These are phyloP conservation scores for Pleurotus giganteus DNA, from an alignment of 768 basidiomycete species.

Conservation along the genomic window DNA sequence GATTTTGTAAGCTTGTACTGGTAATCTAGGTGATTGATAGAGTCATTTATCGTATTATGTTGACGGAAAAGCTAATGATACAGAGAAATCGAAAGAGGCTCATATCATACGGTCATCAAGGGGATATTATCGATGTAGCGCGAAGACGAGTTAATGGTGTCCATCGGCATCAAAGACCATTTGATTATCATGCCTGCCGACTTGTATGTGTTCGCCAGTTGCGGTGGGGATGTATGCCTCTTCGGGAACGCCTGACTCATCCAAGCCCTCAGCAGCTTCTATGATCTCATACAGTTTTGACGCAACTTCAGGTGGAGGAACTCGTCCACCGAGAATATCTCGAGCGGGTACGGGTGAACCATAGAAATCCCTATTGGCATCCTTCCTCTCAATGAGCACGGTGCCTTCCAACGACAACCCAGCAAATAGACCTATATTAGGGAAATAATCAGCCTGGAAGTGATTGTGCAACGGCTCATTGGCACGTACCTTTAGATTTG, in stretches of 20 bases:
- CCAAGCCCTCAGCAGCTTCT: conserved; percentile 91
- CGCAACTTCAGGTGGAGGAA: conserved; percentile 97
- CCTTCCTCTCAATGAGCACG: conserved; percentile 90
- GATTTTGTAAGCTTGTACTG: not conserved
- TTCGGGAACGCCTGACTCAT: conserved; percentile 79
- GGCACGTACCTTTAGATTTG: conserved; percentile 79
- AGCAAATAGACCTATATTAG: conserved; percentile 80
- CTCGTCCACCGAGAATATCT: conserved; percentile 90
- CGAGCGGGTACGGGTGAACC: conserved; percentile 85
- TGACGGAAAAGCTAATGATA: not conserved
- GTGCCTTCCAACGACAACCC: conserved; percentile 95
- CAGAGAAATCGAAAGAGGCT: not conserved
- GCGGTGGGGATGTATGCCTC: conserved; percentile 75
- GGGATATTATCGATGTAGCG: conserved; percentile 3
- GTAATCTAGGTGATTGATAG: conserved; percentile 3
- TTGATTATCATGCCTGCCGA: conserved; percentile 40
- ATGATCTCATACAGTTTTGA: conserved; percentile 93
- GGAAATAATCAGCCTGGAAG: conserved; percentile 1
- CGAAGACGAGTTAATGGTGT: conserved; percentile 28
- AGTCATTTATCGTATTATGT: not conserved
- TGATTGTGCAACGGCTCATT: not conserved
- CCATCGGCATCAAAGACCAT: conserved; percentile 78
- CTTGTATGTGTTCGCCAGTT: conserved; percentile 54
- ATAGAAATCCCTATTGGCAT: conserved; percentile 95
- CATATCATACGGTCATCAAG: not conserved